Base-by-base conservation (phyloP, 768 basidiomycete genomes). In the Suillus subluteus region DNA sequence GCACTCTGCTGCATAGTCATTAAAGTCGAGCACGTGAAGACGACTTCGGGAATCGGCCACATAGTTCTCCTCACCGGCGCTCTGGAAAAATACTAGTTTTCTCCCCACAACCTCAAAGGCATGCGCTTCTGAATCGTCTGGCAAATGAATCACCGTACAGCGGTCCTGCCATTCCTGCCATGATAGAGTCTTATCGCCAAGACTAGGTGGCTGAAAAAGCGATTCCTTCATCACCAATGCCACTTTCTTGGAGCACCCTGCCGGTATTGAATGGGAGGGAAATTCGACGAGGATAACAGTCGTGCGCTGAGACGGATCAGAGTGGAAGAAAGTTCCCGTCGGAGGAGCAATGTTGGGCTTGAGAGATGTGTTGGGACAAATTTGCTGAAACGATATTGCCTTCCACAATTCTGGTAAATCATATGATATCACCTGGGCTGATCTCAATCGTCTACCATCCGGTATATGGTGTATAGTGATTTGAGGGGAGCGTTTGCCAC, bases 361-460 rank as follows among this genome's bases (percentile, higher is more conserved):
- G 9, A 82, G 78, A 46, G 84, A 80, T 15, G 76, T 77, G 67
- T 89, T 87, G 1, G 81, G 81, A 58, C 80, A 79, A 68, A 88
- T 84, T 41, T 79, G 81, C 69, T 88, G 76, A 37, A 74, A 75
- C 16, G 81, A 82, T 48, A 76, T 65, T 46, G 78, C 77, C 56
- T 69, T 76, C 88, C 87, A 90, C 37, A 79, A 77, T 46, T 79
- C 80, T 1, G 88, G 86, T 30, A 90, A 81, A 69, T 88, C 86
- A 72, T 87, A 88, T 64, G 74, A 72, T 63, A 71, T 71, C 12
- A 70, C 64, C 40, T 62, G 43, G 4, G 67, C 69, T 43, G 67
- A 62, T 18, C 62, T 59, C 13, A 65, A 68, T 2, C 71, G 68
- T 18, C 44, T 63, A 32, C 32, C 50, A 48, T 64, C 66, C 52